Percentiles rank a stretch among this genome's conserved stretches.
These are phyloP conservation scores for Pichia sp. DNA, from an alignment of 1,139 yeast species.

Conservation along the genomic window DNA sequence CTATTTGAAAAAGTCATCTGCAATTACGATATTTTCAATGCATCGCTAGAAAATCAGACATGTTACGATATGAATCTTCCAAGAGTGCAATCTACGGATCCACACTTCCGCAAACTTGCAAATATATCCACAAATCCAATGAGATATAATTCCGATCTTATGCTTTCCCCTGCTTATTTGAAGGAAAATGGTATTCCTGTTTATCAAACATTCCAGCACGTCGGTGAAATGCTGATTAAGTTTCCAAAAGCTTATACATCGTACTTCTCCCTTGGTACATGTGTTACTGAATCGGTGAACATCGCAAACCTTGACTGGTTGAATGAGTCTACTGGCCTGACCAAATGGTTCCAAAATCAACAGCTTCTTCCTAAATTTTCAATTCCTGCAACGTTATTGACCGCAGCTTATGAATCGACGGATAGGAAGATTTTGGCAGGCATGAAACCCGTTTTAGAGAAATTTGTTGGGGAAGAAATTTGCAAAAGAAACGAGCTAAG, in stretches of 20 bases:
- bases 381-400: conserved; percentile 38
- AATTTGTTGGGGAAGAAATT: conserved; percentile 35
- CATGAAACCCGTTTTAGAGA: conserved; percentile 30
- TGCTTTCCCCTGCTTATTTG: conserved; percentile 45
- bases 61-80: conserved; percentile 10
- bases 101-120: conserved; percentile 14
- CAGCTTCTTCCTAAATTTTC: conserved; percentile 45
- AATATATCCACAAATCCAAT: conserved; percentile 5
- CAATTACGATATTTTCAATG: conserved; percentile 15
- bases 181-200: conserved; percentile 40
- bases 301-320: conserved; percentile 60
- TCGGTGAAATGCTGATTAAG: conserved; percentile 54
- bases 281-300: conserved; percentile 46
- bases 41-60: conserved; percentile 20
- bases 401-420: conserved; percentile 38
- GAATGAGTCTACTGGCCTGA: conserved; percentile 39
- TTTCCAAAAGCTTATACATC: conserved; percentile 50
- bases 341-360: conserved; percentile 47
- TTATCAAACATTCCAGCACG: conserved; percentile 43
- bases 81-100: conserved; percentile 15
- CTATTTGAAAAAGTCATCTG: conserved; percentile 10
- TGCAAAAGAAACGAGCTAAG: conserved; percentile 31
- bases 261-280: conserved; percentile 46
- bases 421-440: conserved; percentile 28
- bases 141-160: conserved; percentile 32